These are phyloP conservation scores for Eremochloa ophiuroides DNA, from an alignment of 176 grass and related monocot genomes.

Conservation along the genomic window DNA sequence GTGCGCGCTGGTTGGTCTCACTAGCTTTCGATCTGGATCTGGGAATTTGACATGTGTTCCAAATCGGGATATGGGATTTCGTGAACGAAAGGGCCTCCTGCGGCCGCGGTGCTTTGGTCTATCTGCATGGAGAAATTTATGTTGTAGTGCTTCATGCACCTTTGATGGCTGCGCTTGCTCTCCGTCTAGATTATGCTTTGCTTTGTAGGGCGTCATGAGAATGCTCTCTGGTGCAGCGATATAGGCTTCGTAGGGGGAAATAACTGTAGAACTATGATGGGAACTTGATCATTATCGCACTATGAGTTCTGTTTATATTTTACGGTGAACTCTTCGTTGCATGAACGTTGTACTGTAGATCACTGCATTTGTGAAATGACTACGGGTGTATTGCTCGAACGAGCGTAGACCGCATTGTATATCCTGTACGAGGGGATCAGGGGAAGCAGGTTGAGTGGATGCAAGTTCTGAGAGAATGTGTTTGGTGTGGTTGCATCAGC, in stretches of 20 bases:
- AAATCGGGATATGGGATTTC: background rate
- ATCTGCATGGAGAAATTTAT: background rate
- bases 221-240: background rate
- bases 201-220: background rate
- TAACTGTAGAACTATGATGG: background rate
- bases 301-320: background rate
- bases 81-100: background rate
- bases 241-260: background rate
- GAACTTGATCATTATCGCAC: background rate
- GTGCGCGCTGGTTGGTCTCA: background rate
- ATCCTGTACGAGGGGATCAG: too few species aligned
- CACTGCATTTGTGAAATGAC: background rate
- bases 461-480: too few species aligned
- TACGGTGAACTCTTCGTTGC: background rate
- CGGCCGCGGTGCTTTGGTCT: background rate
- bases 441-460: too few species aligned
- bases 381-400: too few species aligned
- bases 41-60: background rate
- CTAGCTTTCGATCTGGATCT: constrained; percentile 36
- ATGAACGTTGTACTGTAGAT: background rate
- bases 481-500: too few species aligned
- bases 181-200: background rate
- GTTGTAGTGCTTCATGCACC: background rate
- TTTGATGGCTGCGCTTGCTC: background rate
- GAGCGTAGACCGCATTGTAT: too few species aligned